Conservation (phyloP, 176 grass and related monocot genomes). For the Zizania latifolia region DNA sequence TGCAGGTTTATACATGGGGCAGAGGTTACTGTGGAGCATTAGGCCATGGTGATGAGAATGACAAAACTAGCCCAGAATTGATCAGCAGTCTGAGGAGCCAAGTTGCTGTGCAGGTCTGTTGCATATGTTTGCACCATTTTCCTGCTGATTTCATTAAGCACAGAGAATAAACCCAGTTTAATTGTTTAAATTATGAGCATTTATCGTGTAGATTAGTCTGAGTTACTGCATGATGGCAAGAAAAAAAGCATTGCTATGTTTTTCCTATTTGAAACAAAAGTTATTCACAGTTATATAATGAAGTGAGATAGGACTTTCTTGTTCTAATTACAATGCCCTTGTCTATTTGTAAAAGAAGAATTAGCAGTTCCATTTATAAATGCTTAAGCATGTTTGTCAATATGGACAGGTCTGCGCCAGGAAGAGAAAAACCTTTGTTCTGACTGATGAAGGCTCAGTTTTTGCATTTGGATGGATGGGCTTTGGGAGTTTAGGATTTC, state of each 20-base stretch:
- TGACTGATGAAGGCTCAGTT: slow-evolving; percentile 77
- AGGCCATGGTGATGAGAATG: slow-evolving; percentile 96
- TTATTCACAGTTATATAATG: not conserved
- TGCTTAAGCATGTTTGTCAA: not conserved
- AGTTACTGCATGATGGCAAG: not conserved
- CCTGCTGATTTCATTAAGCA: slow-evolving; percentile 9
- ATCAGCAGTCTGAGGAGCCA: slow-evolving; percentile 62
- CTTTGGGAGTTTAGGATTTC: slow-evolving; percentile 96
- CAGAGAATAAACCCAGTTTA: not conserved
- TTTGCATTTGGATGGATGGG: slow-evolving; percentile 98
- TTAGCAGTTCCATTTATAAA: not conserved
- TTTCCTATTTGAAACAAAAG: not conserved
- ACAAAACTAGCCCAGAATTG: slow-evolving; percentile 86
- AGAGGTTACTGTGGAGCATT: slow-evolving; percentile 97
- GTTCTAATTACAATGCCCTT: not conserved
- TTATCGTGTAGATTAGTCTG: not conserved
- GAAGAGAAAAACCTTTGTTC: slow-evolving; percentile 97
- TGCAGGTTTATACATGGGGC: slow-evolving; percentile 98
- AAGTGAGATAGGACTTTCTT: not conserved
- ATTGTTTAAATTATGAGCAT: not conserved
- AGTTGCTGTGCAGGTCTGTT: slow-evolving; percentile 88
- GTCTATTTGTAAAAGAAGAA: not conserved
- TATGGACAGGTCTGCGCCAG: slow-evolving; percentile 78
- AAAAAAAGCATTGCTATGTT: not conserved
- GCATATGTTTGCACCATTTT: not conserved